Conservation (phyloP, 495 filamentous ascomycete species). For the Penicillium crystallinum region DNA sequence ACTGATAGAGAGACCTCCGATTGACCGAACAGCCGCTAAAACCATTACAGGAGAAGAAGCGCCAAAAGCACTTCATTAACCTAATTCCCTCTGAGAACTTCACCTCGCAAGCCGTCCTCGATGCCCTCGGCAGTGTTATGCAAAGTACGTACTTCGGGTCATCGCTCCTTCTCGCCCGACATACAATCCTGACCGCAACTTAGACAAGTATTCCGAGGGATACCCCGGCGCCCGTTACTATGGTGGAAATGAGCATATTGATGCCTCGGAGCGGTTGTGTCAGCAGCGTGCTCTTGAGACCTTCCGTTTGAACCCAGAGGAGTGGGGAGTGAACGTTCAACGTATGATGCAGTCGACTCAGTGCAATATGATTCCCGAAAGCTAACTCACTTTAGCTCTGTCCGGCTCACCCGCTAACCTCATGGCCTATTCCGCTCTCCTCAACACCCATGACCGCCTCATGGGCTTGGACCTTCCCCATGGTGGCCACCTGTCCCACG, state of each 20-base stretch:
- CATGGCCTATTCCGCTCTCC: conserved; percentile 88
- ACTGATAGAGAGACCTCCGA: background rate
- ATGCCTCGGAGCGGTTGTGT: conserved; percentile 82
- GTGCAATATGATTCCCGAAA: background rate
- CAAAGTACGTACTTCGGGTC: conserved; percentile 62
- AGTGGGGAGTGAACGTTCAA: conserved; percentile 99
- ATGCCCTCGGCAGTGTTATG: conserved; percentile 96
- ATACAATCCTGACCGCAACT: conserved; percentile 9
- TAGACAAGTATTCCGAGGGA: conserved; percentile 98
- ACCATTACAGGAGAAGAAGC: conserved; percentile 71
- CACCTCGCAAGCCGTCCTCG: conserved; percentile 92
- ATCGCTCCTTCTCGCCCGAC: background rate
- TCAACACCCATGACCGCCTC: conserved; percentile 87
- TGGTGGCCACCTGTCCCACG: conserved; percentile 94
- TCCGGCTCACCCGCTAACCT: conserved; percentile 96
- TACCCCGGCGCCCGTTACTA: conserved; percentile 97
- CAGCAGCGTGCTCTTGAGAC: conserved; percentile 84
- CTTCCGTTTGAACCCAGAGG: conserved; percentile 72
- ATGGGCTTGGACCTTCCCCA: conserved; percentile 98
- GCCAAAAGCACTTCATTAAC: conserved; percentile 97
- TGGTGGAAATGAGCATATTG: conserved; percentile 94
- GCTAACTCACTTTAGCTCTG: conserved; percentile 58
- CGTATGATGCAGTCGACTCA: conserved; percentile 46
- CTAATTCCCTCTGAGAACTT: conserved; percentile 99
- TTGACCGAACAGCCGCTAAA: conserved; percentile 4